Conservation (phyloP, 2,329 filamentous ascomycete genomes). For the Hypoxylon rubiginosum region DNA sequence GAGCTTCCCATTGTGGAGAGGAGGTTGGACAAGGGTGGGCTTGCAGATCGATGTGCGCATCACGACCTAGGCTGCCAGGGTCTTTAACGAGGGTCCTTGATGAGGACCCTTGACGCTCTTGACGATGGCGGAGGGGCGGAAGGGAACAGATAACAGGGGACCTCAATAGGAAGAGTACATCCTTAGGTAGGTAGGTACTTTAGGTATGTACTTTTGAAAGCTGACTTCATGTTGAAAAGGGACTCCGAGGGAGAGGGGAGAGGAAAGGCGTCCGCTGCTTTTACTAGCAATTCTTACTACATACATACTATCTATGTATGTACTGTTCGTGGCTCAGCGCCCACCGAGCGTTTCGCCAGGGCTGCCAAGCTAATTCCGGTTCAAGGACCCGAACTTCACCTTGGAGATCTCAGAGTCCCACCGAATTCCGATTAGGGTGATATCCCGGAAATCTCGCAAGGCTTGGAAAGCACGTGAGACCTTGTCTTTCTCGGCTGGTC, state of each 20-base stretch:
- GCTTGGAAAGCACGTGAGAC: constrained; percentile 33
- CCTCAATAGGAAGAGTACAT: not conserved
- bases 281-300: constrained; percentile 18
- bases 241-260: not conserved
- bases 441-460: constrained; percentile 12
- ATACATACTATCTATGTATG: too few relatives aligned
- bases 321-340: not conserved
- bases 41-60: constrained; percentile 41
- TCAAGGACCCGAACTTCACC: constrained; percentile 23
- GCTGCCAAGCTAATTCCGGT: constrained; percentile 26
- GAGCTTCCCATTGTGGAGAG: constrained; percentile 45
- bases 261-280: constrained; percentile 7
- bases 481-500: constrained; percentile 34
- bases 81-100: not conserved
- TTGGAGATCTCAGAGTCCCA: constrained; percentile 10
- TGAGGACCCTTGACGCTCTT: not conserved
- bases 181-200: too few relatives aligned
- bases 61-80: constrained; percentile 25
- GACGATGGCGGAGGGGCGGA: not conserved
- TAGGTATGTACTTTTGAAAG: not conserved
- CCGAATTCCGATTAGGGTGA: constrained; percentile 33
- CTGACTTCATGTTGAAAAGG: not conserved
- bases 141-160: too few relatives aligned
- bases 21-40: constrained; percentile 29
- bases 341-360: constrained; percentile 23